Base-by-base conservation (phyloP, 441 rosid genomes). In the Hura crepitans region DNA sequence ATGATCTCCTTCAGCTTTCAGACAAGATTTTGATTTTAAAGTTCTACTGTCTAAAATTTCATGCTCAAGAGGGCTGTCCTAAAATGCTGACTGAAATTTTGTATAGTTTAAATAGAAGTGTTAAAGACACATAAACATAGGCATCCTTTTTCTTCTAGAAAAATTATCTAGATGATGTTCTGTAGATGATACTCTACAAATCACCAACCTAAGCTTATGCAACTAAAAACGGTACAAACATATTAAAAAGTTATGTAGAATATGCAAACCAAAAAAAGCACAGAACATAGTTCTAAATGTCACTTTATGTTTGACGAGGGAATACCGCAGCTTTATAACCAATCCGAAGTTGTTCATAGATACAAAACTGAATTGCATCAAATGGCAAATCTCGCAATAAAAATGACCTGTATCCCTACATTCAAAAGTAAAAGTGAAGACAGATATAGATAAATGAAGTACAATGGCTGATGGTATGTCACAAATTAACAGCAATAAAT, bases 361-460 rank as follows among this genome's bases (percentile, higher is more conserved):
- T 82, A 81, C 98, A 95, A 82, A 92, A 95, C 77, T 95, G 97
- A 78, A 92, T 82, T 58, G 96, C 99, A 82, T 95, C 99, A 82
- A 95, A 95, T 23, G 98, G 97, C 78, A 95, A 85, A 82, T 95
- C 99, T 76, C 96, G 84, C 81, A 92, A 67, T 47, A 95, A 73
- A 75, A 92, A 91, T 13, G 98, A 92, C 74, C 97, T 81, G 71
- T 92, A 95, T 61, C 99, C 99, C 99, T 95, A 67, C 37, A 76
- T n/a, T 62, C 56, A 17, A 69, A 74, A 66, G 56, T 53, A 35
- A 18, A 39, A 14, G 39, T 73, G 51, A 75, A 62, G 37, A 53
- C 1, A n/a, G 64, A 46, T 59, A 20, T 56, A 50, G 18, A 66
- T 60, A 57, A 42, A 50, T 62, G 66, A 20, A 58, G 53, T 61